Conservation (phyloP, 768 basidiomycete genomes). For the Xerocomellus dryophilus region DNA sequence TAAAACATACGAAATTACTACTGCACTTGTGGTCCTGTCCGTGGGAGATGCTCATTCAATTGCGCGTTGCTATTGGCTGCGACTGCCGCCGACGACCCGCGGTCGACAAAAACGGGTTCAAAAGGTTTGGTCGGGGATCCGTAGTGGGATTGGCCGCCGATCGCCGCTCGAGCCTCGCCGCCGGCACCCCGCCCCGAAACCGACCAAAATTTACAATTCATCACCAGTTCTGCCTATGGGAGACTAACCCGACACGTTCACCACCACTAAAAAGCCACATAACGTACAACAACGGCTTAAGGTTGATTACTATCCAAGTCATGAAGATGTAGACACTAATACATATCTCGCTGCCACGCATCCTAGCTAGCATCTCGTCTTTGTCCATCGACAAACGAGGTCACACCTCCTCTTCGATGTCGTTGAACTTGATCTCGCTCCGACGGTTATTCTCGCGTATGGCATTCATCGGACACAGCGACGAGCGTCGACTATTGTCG, state of each 20-base stretch:
- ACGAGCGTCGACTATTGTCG: neutral
- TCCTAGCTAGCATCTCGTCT: too few relatives aligned
- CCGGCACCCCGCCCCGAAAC: neutral
- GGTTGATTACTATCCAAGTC: neutral
- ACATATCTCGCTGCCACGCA: neutral
- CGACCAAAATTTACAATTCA: too few relatives aligned
- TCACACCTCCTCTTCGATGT: neutral
- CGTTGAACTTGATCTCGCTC: neutral
- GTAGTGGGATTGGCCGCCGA: neutral
- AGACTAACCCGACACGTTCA: neutral
- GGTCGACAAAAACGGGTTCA: neutral
- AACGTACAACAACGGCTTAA: neutral
- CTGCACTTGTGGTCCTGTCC: constrained; percentile 19
- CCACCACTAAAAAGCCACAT: neutral
- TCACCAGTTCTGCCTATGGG: neutral
- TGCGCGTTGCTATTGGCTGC: neutral
- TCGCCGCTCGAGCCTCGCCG: neutral
- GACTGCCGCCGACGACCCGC: neutral
- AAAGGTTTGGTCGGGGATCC: too few relatives aligned
- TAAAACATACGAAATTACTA: constrained; percentile 28
- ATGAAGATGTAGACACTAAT: neutral
- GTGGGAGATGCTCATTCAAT: neutral
- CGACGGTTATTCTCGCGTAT: neutral
- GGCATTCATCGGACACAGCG: neutral
- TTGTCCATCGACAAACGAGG: neutral